These are phyloP conservation scores for Blepharisma japonicum DNA, from an alignment of 73 alveolate species.

Conservation along the genomic window DNA sequence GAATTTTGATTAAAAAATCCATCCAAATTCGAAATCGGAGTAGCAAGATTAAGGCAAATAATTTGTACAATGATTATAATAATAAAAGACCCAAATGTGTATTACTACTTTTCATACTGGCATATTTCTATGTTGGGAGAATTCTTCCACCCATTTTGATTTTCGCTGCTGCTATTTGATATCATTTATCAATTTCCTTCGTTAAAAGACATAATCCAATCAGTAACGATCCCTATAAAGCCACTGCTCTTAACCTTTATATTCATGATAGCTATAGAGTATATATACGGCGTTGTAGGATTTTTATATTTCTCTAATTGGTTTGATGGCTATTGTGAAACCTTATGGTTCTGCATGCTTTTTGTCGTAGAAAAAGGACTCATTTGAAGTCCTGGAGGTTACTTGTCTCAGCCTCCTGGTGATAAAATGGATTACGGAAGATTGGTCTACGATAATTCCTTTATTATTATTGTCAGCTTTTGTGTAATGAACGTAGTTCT, in stretches of 20 bases:
- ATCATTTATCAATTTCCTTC: slow-evolving; percentile 74
- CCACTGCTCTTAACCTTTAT: slow-evolving; percentile 84
- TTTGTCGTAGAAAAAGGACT: slow-evolving; percentile 37
- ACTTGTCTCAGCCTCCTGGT: slow-evolving; percentile 50
- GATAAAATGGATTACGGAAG: slow-evolving; percentile 25
- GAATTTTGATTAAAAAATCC: not conserved
- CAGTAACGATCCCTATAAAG: slow-evolving; percentile 82
- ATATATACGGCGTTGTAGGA: slow-evolving; percentile 77
- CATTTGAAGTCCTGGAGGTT: slow-evolving; percentile 93
- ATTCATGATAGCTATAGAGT: slow-evolving; percentile 77
- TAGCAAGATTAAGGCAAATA: not conserved
- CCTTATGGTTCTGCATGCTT: slow-evolving; percentile 72
- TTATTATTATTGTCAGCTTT: slow-evolving; percentile 72
- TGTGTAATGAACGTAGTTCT: slow-evolving; percentile 71
- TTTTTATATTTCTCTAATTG: slow-evolving; percentile 41
- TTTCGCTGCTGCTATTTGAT: slow-evolving; percentile 83
- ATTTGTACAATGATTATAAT: slow-evolving; percentile 35
- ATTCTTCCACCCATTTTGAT: slow-evolving; percentile 72
- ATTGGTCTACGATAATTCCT: slow-evolving; percentile 60
- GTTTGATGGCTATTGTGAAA: slow-evolving; percentile 17
- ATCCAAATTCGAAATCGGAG: not conserved
- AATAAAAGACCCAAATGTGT: slow-evolving; percentile 47
- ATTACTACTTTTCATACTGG: slow-evolving; percentile 73
- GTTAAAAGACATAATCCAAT: slow-evolving; percentile 77
- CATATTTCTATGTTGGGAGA: slow-evolving; percentile 84